Evolutionary conservation across 805 yeast species (phyloP), one percentile per base, ranked within the genome.

Genomic region (Monosporozyma unispora): DNA sequence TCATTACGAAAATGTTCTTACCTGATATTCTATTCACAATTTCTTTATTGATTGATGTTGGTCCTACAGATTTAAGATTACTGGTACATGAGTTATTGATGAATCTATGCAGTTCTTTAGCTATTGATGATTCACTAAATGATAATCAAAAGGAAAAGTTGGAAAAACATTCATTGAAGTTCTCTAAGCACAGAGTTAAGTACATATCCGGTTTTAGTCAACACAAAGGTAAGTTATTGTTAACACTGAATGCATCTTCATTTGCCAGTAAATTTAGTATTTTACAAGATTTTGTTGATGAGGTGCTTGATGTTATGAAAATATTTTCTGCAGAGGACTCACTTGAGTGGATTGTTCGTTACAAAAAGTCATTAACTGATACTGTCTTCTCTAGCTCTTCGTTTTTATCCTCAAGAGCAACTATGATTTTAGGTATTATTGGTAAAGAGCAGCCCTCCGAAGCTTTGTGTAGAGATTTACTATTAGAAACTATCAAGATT

Each of bases 21-120:
- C 83, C 90, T 11, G 95, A 88, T 59, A 74, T 86, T 1, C 73
- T 85, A 50, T 81, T 80, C 57, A 71, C 87, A 52, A 76, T 84
- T 28, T 76, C 91, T 0, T 70, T 85, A 19, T 77, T 76, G 44
- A 64, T 76, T 25, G 78, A 76, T 58, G 69, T 72, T 27, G 80
- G 79, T 3, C 77, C 79, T 10, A 57, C 67, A 19, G 71, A 82
- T 31, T 73, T 87, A 53, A 79, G 95, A 48, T 63, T 66, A 16
- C 80, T 72, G 35, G 69, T 86, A 37, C 81, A 83, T 56, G 80
- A 79, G 52, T 64, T 87, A 41, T 63, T 83, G 18, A 72, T 81
- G 58, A 84, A 87, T 57, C 73, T 84, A 2, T 73, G 87, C 42
- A 93, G 85, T 56, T 78, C 93, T 0, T 78, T 83, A 55, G 68